A percentile compares a stretch with the other conserved stretches of the same genome.
phyloP scores from a whole-genome alignment of 306 rosid species.

The Glycine soja region DNA sequence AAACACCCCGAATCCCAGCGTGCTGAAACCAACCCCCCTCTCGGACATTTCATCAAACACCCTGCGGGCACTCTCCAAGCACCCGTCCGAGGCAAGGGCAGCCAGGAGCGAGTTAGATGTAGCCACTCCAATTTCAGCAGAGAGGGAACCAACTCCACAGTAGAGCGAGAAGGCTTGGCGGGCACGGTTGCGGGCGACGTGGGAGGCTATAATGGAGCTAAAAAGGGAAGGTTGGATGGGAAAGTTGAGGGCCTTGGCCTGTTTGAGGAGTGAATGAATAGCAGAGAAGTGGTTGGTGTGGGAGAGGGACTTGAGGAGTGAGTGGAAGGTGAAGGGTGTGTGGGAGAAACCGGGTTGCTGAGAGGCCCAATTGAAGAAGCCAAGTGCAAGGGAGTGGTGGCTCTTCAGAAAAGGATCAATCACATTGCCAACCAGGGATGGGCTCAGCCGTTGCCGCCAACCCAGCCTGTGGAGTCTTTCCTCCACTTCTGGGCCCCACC shows the following conservation, averaged over 20 bases:
- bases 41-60: conserved; percentile 73
- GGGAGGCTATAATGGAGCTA: conserved; percentile 63
- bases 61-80: conserved; percentile 57
- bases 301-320: conserved; percentile 72
- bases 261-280: conserved; percentile 68
- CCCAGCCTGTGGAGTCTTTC: conserved; percentile 68
- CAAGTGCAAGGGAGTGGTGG: conserved; percentile 86
- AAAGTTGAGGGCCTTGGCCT: conserved; percentile 60
- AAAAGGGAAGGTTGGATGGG: conserved; percentile 59
- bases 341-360: conserved; percentile 84
- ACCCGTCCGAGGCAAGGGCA: conserved; percentile 73
- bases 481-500: conserved; percentile 78
- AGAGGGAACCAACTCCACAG: conserved; percentile 31
- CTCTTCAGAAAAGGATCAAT: conserved; percentile 84
- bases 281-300: conserved; percentile 60
- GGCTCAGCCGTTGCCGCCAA: conserved; percentile 67
- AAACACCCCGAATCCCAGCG: conserved; percentile 86
- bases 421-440: conserved; percentile 74
- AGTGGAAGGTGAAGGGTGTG: conserved; percentile 63
- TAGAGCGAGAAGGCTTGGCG: conserved; percentile 65
- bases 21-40: conserved; percentile 57
- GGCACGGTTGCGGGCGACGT: conserved; percentile 58
- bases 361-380: conserved; percentile 96
- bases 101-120: conserved; percentile 75
- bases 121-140: conserved; percentile 54